Evolutionary conservation across 192 early-diverging fungal species (phyloP), one percentile per base, ranked within the genome.

Genomic region (Umbelopsis ramanniana): DNA sequence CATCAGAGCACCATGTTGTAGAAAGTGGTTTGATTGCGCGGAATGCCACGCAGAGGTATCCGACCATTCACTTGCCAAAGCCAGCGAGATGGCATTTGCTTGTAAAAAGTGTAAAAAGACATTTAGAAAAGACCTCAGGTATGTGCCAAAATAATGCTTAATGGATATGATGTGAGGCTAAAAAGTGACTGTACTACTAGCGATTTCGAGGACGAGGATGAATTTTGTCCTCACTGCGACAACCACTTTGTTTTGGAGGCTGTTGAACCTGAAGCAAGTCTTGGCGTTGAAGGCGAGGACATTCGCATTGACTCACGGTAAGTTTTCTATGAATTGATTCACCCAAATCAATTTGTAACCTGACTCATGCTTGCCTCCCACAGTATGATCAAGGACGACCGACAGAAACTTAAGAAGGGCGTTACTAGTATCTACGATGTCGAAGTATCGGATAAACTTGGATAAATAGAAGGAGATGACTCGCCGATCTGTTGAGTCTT

Each of bases 101-200:
- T 99, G 97, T 83, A 99, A 99, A 82, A 97, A 97, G 72, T 99
- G 97, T 84, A 96, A 94, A 88, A 98, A 98, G 83, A 90, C 92
- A n/a, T 98, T 98, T 76, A 88, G 96, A 74, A 98, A 98, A 79
- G 90, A 96, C 72, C 85, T 94, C 84, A 76, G 63, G 75, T 84
- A 79, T 22, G 82, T 14, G 6, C 14, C 17, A 3, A 26, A 26
- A 68, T 11, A 46, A 10, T 5, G 22, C 6, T 6, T 3, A 40
- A 45, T 47, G 40, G 70, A 12, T 11, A 17, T 7, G 23, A 23
- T 22, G 21, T 0, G 12, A 43, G 11, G 40, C 40, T 43, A 43
- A 43, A 43, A 6, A 11, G 12, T 14, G 29, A 19, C 17, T 73
- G 23, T 46, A 26, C 45, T 11, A 33, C 11, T 76, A 93, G 91